Base-by-base conservation (phyloP, 1,284 basidiomycete genomes). In the Exsudoporus floridanus region DNA sequence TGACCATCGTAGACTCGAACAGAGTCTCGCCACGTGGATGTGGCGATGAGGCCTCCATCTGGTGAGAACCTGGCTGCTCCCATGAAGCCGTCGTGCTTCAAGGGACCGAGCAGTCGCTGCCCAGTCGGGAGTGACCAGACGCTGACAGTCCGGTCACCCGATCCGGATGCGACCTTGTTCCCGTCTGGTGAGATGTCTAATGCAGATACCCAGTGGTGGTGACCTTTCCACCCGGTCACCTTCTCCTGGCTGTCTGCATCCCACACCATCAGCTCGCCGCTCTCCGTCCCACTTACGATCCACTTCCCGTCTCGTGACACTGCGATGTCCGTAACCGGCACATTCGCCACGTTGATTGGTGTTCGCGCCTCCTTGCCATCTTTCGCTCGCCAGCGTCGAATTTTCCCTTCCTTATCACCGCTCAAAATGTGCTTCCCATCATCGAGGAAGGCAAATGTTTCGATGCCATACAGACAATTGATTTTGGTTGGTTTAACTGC, bases 11-110 rank as follows among this genome's bases (percentile, higher is more conserved):
- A 39, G 16, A 44, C 7, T 10, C 43, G 43, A 12, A 44, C 21
- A 3, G 16, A 8, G 14, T 19, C 33, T 1, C 10, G 10, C 33
- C 7, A 18, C 3, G 21, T 14, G 7, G 43, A 30, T 23, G 43
- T 38, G 7, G 43, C 43, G 5, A 44, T n/a, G 13, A 18, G 4
- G 16, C 16, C 16, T n/a, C 43, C 43, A 4, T 60, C n/a, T 0
- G 39, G 43, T 5, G 55, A 57, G 37, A 53, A 55, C 16, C 44
- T 57, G 16, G 36, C 37, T 0, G 41, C 45, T 5, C 27, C 35
- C 7, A 53, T 42, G 16, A 9, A 12, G 23, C 27, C 13, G 14
- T 48, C 28, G 7, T 58, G 54, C 23, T 33, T 12, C 38, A 53
- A 36, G 3, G 56, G 53, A 2, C 38, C 39, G 1, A 53, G 47